A percentile compares a stretch with the other conserved stretches of the same genome.
These are phyloP conservation scores for Austroboletus novae-zelandiae DNA, from an alignment of 1,284 basidiomycete species.

Conservation along the genomic window DNA sequence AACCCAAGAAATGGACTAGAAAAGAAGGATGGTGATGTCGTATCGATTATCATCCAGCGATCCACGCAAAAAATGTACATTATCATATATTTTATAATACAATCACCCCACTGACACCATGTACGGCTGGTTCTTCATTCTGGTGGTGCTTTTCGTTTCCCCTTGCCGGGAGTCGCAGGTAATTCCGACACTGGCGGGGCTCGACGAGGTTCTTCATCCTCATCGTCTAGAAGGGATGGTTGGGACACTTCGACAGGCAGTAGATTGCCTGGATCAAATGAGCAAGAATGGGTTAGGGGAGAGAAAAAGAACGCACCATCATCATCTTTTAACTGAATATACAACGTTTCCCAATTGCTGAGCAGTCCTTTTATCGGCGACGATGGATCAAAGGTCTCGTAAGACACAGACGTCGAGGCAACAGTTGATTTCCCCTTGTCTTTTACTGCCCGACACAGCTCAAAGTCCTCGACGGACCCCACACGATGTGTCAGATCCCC, in stretches of 20 bases:
- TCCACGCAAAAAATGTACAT: constrained; percentile 15
- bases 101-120: not conserved
- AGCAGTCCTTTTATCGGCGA: constrained; percentile 49
- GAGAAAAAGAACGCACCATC: constrained; percentile 43
- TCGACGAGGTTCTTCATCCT: constrained; percentile 39
- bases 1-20: constrained; percentile 20
- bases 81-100: constrained; percentile 14
- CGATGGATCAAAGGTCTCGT: constrained; percentile 49
- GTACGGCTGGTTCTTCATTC: constrained; percentile 13
- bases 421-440: constrained; percentile 44
- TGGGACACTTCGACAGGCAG: constrained; percentile 43
- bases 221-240: constrained; percentile 42
- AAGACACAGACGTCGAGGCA: constrained; percentile 26
- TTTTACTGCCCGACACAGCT: constrained; percentile 53
- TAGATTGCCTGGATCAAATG: constrained; percentile 35
- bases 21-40: constrained; percentile 7
- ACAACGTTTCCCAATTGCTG: constrained; percentile 62
- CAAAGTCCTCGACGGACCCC: constrained; percentile 53
- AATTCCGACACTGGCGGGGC: constrained; percentile 14
- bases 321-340: constrained; percentile 60
- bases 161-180: constrained; percentile 34
- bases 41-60: not conserved
- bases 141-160: constrained; percentile 46
- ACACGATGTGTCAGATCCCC: constrained; percentile 43
- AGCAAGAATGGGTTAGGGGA: not conserved